Base-by-base conservation (phyloP, 2,329 filamentous ascomycete species). In the Chalara sp. region DNA sequence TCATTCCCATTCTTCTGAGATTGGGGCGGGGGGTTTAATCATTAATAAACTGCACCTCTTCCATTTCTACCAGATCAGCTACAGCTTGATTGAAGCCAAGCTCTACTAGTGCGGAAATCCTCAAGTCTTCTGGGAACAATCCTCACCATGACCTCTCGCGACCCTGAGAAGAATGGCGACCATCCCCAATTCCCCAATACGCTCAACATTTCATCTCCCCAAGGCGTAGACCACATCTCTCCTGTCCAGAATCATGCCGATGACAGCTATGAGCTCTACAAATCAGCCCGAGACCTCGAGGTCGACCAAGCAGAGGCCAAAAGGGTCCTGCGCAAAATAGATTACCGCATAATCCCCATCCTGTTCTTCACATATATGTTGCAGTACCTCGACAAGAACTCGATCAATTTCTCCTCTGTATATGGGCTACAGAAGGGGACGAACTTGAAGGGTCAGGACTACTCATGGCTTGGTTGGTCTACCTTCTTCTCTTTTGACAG, bases 351-450 rank as follows among this genome's bases (percentile, higher is more conserved):
- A 7, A 73, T 83, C 5, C 78, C 80, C 0, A 65, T 83, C 8
- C 64, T 83, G 7, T 81, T 81, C 53, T 56, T 75, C 42, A 80
- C 75, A 0, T 83, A 83, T 58, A 76, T 76, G 66, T 62, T 83
- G 54, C 79, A 80, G 58, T 82, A 81, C 51, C 79, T 83, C 70
- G 80, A 83, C 63, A 83, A 83, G 63, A 75, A 75, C 58, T 68
- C 69, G 0, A 70, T 75, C 62, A 76, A 75, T 57, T 78, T 77
- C 60, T 73, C 74, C 6, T 72, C 69, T 50, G 71, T 71, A 0
- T 78, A 73, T 56, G 75, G 74, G 0, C 61, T 78, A 8, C 63
- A 73, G 42, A 61, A 72, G 35, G 74, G 70, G 1, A 76, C 73
- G 0, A 62, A 77, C 48, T 65, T 80, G 5, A 56, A 67, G 6